Evolutionary conservation across 2,329 filamentous ascomycete species (phyloP).

Genomic region (Calonectria pseudoturangicola): DNA sequence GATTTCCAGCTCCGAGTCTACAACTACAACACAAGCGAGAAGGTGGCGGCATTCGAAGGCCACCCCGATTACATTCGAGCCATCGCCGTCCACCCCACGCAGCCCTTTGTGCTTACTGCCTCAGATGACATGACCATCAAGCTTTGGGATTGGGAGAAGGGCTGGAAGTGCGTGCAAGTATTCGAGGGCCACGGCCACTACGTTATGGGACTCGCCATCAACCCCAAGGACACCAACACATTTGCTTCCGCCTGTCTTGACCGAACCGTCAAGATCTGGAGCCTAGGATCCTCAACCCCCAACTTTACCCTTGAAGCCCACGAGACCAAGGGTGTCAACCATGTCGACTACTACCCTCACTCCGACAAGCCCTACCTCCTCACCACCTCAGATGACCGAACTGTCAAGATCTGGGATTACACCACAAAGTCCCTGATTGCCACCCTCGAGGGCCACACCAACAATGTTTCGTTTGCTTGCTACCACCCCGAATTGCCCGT

Average conservation of each 20-base stretch:
- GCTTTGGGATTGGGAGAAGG: constrained; percentile 99
- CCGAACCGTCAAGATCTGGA: constrained; percentile 98
- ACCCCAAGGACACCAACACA: constrained; percentile 96
- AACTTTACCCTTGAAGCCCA: constrained; percentile 98
- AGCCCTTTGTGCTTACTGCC: constrained; percentile 96
- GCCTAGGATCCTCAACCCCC: constrained; percentile 91
- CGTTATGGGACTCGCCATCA: constrained; percentile 97
- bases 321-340: constrained; percentile 97
- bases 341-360: constrained; percentile 91
- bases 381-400: constrained; percentile 96
- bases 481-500: constrained; percentile 98
- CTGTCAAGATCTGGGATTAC: constrained; percentile 99
- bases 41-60: constrained; percentile 97
- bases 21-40: constrained; percentile 99
- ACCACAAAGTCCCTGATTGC: constrained; percentile 98
- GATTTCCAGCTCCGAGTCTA: constrained; percentile 92
- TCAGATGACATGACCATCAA: constrained; percentile 99
- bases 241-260: constrained; percentile 96
- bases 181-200: constrained; percentile 98
- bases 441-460: constrained; percentile 96
- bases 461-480: constrained; percentile 98
- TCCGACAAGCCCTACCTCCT: constrained; percentile 90
- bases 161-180: constrained; percentile 97
- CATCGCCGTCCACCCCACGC: constrained; percentile 95
- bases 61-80: constrained; percentile 99